Conservation (phyloP, 208 protist genomes). For the Trypanosoma mega region DNA sequence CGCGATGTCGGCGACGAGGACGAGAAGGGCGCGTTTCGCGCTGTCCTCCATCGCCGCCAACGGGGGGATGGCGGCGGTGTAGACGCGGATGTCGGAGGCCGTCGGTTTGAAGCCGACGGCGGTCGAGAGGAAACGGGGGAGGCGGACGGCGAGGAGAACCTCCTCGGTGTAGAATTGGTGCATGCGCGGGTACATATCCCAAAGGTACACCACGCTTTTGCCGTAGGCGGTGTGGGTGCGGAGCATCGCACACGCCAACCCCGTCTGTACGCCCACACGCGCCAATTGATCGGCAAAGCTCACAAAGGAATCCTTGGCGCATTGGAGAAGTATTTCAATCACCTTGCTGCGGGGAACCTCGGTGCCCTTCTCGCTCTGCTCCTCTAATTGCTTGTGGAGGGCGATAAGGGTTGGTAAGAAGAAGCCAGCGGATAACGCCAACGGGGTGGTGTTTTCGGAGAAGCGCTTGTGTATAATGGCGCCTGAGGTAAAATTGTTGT, state of each 20-base stretch:
- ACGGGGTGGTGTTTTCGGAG: conserved; percentile 54
- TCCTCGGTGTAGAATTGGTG: conserved; percentile 65
- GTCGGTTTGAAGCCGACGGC: conserved; percentile 46
- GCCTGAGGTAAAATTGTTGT: conserved; percentile 54
- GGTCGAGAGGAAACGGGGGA: conserved; percentile 56
- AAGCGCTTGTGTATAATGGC: conserved; percentile 52
- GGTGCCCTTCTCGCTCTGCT: conserved; percentile 49
- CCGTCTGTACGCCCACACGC: conserved; percentile 57
- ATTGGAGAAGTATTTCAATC: conserved; percentile 36
- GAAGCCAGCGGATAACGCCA: conserved; percentile 52
- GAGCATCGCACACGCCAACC: conserved; percentile 47
- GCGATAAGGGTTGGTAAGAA: conserved; percentile 54
- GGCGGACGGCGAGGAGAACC: conserved; percentile 36
- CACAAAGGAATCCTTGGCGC: conserved; percentile 25
- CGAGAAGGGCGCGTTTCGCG: conserved; percentile 52
- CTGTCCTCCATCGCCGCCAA: conserved; percentile 57
- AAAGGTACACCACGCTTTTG: conserved; percentile 66
- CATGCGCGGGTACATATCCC: conserved; percentile 72
- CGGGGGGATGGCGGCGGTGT: conserved; percentile 28
- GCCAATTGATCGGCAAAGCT: conserved; percentile 57
- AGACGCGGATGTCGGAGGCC: conserved; percentile 37
- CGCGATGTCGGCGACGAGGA: conserved; percentile 46
- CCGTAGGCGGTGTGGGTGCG: conserved; percentile 32
- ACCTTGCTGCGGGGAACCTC: conserved; percentile 62
- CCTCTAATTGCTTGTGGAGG: conserved; percentile 55